These are phyloP conservation scores for Lagenaria siceraria DNA, from an alignment of 306 rosid genomes.

Conservation along the genomic window DNA sequence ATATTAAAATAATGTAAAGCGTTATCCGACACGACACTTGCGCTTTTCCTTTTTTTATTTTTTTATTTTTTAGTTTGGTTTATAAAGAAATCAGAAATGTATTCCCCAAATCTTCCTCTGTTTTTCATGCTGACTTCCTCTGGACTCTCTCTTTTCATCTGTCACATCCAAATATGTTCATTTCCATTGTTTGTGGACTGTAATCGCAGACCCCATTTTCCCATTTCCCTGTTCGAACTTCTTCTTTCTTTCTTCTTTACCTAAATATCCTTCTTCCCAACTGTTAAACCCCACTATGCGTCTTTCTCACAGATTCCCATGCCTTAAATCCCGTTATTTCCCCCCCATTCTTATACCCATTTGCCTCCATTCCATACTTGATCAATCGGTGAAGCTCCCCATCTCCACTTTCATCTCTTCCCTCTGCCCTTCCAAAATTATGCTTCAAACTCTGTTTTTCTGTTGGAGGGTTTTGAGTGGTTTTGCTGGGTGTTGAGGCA, in stretches of 20 bases:
- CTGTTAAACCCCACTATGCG: not conserved
- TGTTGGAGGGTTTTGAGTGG: not conserved
- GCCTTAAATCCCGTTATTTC: not conserved
- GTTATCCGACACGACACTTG: not conserved
- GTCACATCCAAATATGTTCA: not conserved
- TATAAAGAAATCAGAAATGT: not conserved
- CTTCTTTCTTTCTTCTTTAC: not conserved
- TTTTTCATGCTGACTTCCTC: not conserved
- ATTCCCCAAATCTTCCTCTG: not conserved
- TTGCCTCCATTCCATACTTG: not conserved
- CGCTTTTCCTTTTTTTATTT: not conserved
- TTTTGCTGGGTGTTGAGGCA: constrained; percentile 13
- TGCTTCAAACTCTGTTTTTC: not conserved
- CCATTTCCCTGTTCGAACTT: not conserved
- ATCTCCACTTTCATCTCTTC: not conserved
- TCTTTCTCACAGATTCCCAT: not conserved
- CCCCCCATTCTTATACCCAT: not conserved
- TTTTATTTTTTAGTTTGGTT: too few relatives aligned
- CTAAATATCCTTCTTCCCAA: not conserved
- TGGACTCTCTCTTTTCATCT: not conserved
- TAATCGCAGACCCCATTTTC: not conserved
- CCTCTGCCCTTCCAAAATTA: not conserved
- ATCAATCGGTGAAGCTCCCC: not conserved
- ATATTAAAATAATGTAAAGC: too few relatives aligned
- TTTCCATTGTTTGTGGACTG: not conserved